Evolutionary conservation across 257 asterid species (phyloP), one percentile per base, ranked within the genome.

Genomic region (Anisodus acutangulus): DNA sequence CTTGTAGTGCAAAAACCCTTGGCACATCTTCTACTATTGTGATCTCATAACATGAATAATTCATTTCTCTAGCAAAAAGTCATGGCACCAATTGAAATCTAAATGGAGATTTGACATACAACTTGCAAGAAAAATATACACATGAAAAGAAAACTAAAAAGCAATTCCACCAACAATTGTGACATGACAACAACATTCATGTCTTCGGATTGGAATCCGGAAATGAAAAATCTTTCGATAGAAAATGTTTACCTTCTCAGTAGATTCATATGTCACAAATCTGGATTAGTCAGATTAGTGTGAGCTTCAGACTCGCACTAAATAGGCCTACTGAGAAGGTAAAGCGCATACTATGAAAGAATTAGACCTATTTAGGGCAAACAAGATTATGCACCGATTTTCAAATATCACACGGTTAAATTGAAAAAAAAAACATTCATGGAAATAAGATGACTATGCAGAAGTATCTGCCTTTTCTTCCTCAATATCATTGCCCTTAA

Each of bases 81-180:
- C 22, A 17, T 58, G 63, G 63, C 63, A 58, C 22, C 63, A n/a
- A 71, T 71, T 71, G 79, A 71, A 57, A 71, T 70, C 55, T 70
- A 41, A 68, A 68, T 26, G 78, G 45, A 68, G 13, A 39, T 69
- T 8, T 69, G 9, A 5, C 55, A 70, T 43, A 43, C 57, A 70
- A 43, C 51, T 70, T 43, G 17, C 49, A 69, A 9, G 55, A 70
- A 43, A 70, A 43, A 17, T 43, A 43, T 43, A 70, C 31, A 43
- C 55, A 43, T 3, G 6, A 35, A 35, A 67, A 31, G 12, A 12
- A 67, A 12, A 15, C 1, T 8, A 58, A 16, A 68, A 5, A 67
- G 2, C 0, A 37, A 5, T 3, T 37, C 37, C 26, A 68, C 59
- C 59, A 54, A 53, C 58, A 53, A 54, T 15, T 15, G 59, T 43